These are phyloP conservation scores for Rhododendron williamsianum DNA, from an alignment of 148 eudicot genomes.

Conservation along the genomic window DNA sequence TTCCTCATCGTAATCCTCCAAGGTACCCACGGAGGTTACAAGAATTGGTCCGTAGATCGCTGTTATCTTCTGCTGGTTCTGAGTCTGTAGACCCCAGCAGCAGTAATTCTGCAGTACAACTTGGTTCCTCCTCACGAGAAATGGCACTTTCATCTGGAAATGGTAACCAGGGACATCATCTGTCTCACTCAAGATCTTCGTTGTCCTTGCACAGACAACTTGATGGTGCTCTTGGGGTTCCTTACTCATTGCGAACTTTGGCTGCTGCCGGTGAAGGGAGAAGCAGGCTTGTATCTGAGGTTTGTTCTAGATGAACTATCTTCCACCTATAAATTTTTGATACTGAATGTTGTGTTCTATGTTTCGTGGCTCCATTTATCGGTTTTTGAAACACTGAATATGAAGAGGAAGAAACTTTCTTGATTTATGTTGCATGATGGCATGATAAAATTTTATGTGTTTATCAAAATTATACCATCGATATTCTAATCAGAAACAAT, in stretches of 20 bases:
- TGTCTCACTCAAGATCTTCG: conserved; percentile 42
- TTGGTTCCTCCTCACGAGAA: conserved; percentile 40
- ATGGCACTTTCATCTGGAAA: conserved; percentile 19
- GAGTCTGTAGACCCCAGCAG: conserved; percentile 50
- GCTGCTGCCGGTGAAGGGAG: conserved; percentile 83
- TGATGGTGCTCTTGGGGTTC: conserved; percentile 51
- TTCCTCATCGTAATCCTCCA: conserved; percentile 42
- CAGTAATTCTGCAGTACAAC: conserved; percentile 24
- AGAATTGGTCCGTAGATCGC: conserved; percentile 61
- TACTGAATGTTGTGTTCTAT: not conserved
- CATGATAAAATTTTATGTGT: not conserved
- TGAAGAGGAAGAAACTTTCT: not conserved
- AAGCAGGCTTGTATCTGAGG: conserved; percentile 87
- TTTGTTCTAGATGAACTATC: conserved; percentile 17
- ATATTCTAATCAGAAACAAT: not conserved
- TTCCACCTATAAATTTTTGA: not conserved
- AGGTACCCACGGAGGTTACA: conserved; percentile 65
- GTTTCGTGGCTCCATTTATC: not conserved
- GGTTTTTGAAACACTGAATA: not conserved
- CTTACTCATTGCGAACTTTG: conserved; percentile 52
- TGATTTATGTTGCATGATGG: not conserved
- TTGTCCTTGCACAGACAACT: conserved; percentile 58
- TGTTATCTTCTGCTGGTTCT: conserved; percentile 39
- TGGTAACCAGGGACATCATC: conserved; percentile 39
- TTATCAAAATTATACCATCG: not conserved